Percentiles rank a stretch among this genome's conserved stretches.
These are phyloP conservation scores for Clathrus columnatus DNA, from an alignment of 768 basidiomycete species.

Conservation along the genomic window DNA sequence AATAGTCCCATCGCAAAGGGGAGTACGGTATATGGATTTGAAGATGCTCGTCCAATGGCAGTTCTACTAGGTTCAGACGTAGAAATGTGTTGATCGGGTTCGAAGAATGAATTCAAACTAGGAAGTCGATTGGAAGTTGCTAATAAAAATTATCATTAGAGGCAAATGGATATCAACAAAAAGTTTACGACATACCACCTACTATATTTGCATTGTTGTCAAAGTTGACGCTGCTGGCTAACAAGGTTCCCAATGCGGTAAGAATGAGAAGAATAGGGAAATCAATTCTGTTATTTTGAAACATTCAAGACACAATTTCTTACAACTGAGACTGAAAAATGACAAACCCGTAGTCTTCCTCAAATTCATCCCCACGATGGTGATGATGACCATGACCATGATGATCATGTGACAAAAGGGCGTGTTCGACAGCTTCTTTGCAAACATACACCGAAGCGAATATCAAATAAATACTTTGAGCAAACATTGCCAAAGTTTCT, in stretches of 20 bases:
- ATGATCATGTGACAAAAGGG: conserved; percentile 57
- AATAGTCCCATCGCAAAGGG: neutral
- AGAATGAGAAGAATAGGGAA: conserved; percentile 55
- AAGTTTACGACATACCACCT: neutral
- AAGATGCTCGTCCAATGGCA: neutral
- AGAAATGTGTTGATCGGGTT: conserved; percentile 1
- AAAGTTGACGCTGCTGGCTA: conserved; percentile 48
- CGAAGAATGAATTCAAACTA: neutral
- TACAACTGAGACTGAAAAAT: neutral
- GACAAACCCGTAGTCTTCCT: conserved; percentile 21
- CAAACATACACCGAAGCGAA: conserved; percentile 94
- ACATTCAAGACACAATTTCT: neutral
- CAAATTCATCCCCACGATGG: conserved; percentile 35
- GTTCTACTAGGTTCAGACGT: neutral
- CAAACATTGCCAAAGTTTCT: conserved; percentile 69
- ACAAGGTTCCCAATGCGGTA: conserved; percentile 46
- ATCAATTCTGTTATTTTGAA: conserved; percentile 38
- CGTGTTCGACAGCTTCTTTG: conserved; percentile 93
- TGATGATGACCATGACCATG: conserved; percentile 42
- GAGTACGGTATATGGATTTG: conserved; percentile 7
- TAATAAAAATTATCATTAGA: neutral
- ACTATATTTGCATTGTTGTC: conserved; percentile 24
- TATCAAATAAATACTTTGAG: conserved; percentile 88
- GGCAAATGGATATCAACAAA: neutral
- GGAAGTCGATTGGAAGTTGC: conserved; percentile 3